phyloP scores from a whole-genome alignment of 2,329 filamentous ascomycete species.

The Diaporthe sp. region DNA sequence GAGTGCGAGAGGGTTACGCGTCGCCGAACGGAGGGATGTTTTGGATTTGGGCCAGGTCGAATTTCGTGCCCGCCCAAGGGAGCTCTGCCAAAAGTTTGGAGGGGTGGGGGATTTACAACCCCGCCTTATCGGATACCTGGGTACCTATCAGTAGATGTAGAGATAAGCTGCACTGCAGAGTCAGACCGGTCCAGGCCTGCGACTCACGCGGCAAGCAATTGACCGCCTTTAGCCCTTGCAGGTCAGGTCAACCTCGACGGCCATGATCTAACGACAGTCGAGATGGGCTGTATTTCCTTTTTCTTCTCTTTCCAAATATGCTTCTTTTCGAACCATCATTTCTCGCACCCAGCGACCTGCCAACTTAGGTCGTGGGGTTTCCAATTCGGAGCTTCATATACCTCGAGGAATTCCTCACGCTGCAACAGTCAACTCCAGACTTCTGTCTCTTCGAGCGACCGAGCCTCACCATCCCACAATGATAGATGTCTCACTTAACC shows the following conservation, averaged over 20 bases:
- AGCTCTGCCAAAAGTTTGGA: slow-evolving; percentile 31
- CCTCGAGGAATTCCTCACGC: too few species aligned
- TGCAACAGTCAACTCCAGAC: too few species aligned
- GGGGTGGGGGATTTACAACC: slow-evolving; percentile 23
- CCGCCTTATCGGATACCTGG: slow-evolving; percentile 24
- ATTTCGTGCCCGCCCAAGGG: slow-evolving; percentile 21
- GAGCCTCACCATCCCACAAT: not conserved
- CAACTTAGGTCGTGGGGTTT: not conserved
- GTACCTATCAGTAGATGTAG: not conserved
- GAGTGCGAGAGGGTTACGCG: not conserved
- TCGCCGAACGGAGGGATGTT: not conserved
- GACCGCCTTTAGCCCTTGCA: not conserved
- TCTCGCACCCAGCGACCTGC: not conserved
- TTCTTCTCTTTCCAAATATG: not conserved
- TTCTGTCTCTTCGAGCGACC: not conserved
- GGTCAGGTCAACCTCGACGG: too few species aligned
- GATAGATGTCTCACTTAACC: not conserved
- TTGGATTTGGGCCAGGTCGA: slow-evolving; percentile 1
- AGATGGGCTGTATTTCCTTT: not conserved
- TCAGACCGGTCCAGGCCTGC: slow-evolving; percentile 8
- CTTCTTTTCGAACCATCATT: not conserved
- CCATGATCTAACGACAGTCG: not conserved
- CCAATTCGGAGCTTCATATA: not conserved
- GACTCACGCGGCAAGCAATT: not conserved
- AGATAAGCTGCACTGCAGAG: slow-evolving; percentile 18